Percentiles rank a stretch among this genome's conserved stretches.
phyloP scores from a whole-genome alignment of 1,139 yeast genomes.

The Nakaseomyces nivariensis region DNA sequence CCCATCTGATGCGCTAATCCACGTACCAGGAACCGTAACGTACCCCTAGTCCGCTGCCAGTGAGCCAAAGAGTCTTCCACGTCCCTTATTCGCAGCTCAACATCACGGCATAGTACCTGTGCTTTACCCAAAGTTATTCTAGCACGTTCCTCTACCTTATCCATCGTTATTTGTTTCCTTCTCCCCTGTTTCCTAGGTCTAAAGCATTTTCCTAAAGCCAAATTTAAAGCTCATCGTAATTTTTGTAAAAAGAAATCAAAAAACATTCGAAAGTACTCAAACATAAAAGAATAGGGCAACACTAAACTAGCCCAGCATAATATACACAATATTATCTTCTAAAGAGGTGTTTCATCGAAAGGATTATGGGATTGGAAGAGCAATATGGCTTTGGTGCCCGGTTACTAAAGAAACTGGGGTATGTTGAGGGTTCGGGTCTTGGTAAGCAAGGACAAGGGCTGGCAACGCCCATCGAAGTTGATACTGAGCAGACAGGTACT shows the following conservation, averaged over 20 bases:
- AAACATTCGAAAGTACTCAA: no score
- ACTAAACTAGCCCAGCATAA: no score
- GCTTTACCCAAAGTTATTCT: conserved; percentile 30
- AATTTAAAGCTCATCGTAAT: no score
- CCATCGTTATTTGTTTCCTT: conserved; percentile 10
- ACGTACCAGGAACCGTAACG: conserved; percentile 28
- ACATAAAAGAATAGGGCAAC: no score
- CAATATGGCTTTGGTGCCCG: conserved; percentile 81
- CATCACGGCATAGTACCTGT: conserved; percentile 31
- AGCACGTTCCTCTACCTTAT: conserved; percentile 27
- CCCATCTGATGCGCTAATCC: conserved; percentile 30
- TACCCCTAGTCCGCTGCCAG: conserved; percentile 22
- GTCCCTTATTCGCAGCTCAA: conserved; percentile 26
- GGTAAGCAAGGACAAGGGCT: conserved; percentile 69
- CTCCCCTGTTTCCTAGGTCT: no score
- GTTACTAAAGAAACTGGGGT: conserved; percentile 78
- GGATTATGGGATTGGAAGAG: conserved; percentile 7
- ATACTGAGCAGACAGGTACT: conserved; percentile 48
- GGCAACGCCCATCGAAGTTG: conserved; percentile 64
- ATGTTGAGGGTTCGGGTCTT: conserved; percentile 69
- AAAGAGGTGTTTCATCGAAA: no score
- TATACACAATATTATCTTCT: no score
- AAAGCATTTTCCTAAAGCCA: no score
- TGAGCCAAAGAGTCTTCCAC: conserved; percentile 15
- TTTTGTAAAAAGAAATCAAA: no score